Base-by-base conservation (phyloP, 2,329 filamentous ascomycete species). In the Fusarium continuum region DNA sequence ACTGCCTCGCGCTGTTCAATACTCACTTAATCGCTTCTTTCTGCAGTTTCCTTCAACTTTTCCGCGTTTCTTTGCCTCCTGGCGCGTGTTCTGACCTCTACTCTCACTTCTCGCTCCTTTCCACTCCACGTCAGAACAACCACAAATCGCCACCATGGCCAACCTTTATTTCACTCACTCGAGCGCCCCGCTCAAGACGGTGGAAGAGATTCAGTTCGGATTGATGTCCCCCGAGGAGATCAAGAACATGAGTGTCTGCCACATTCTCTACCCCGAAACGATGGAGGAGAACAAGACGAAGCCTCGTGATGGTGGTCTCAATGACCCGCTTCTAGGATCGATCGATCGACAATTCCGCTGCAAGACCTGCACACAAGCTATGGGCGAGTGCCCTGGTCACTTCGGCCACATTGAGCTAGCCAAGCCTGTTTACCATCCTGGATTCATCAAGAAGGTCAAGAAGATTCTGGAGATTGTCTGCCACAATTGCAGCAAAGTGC, bases 201-300 rank as follows among this genome's bases (percentile, higher is more conserved):
- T 99, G 73, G 90, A 97, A 85, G 96, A 99, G 85, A 97, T 99
- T 73, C 96, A 99, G 84, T 99, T 99, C 76, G 95, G 95, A 75
- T 87, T 99, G 76, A 87, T 99, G 79, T 96, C 95, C 29, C 95
- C 95, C 22, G 95, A 99, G 77, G 96, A 99, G 83, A 97, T 98
- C 80, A 98, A 99, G 84, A 93, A 91, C 73, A 96, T 98, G 92
- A 97, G 93, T 79, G 94, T 98, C 65, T 91, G 89, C 70, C 92
- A 97, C 77, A 94, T 99, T 76, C 86, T 95, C 77, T 98, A 97
- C 76, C 93, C 95, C n/a, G 95, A 99, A 83, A 98, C 95, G 23
- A 97, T 99, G 95, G 95, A 99, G 75, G 95, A 99, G 79, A 90
- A 90, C 77, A 91, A 93, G 73, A 89, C 91, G 69, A 92, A 92